Evolutionary conservation across 495 filamentous ascomycete species (phyloP).

Genomic region (Hypoxylon cercidicola): DNA sequence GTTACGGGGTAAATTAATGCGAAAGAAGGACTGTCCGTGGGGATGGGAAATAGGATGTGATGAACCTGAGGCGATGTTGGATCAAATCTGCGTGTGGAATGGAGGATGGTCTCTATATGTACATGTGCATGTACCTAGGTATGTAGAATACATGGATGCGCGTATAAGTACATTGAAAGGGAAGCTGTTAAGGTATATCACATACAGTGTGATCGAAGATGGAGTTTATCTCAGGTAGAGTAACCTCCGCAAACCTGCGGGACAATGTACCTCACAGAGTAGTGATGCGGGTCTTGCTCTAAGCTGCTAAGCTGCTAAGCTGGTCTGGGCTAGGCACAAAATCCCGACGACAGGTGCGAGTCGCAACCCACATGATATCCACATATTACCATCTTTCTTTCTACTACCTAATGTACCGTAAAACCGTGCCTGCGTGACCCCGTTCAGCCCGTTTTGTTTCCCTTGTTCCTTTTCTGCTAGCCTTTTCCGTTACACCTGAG

Average conservation of each 20-base stretch:
- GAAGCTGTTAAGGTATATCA: background rate
- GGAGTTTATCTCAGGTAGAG: background rate
- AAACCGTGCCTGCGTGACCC: constrained; percentile 24
- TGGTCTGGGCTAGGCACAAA: constrained; percentile 32
- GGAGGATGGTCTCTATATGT: background rate
- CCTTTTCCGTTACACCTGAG: too few relatives aligned
- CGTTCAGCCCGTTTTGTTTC: constrained; percentile 19
- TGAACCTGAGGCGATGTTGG: constrained; percentile 30
- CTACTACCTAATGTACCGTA: constrained; percentile 17
- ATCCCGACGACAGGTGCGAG: constrained; percentile 41
- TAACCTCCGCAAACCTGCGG: background rate
- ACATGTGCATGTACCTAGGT: background rate
- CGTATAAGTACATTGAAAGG: too few relatives aligned
- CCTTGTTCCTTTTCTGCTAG: background rate
- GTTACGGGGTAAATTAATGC: constrained; percentile 18
- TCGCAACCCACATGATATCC: constrained; percentile 21
- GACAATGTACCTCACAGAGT: background rate
- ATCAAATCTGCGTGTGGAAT: constrained; percentile 8
- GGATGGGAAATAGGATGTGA: constrained; percentile 21
- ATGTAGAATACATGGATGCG: background rate
- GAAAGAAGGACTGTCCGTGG: background rate
- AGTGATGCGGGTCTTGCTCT: constrained; percentile 9
- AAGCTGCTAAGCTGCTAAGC: too few relatives aligned
- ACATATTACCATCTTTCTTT: constrained; percentile 2
- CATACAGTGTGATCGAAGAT: background rate